Conservation (phyloP, 2,329 filamentous ascomycete species). For the Atkinsonella hypoxylon region DNA sequence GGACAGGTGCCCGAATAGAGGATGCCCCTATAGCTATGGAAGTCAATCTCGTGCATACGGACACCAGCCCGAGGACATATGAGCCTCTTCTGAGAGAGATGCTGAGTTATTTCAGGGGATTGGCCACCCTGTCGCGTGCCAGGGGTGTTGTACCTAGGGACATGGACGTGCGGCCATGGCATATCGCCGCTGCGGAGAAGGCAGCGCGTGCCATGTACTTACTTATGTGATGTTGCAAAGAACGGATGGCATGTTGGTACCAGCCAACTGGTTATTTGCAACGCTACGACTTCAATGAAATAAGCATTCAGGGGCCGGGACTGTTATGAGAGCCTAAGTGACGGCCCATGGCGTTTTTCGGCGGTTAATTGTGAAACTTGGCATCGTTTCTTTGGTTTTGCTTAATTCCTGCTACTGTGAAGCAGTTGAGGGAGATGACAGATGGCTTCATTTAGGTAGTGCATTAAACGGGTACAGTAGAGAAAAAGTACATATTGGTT, state of each 20-base stretch:
- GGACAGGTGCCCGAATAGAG: constrained; percentile 40
- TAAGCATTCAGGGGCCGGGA: not conserved
- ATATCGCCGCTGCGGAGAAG: constrained; percentile 60
- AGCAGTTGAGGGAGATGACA: not conserved
- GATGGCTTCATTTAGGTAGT: not conserved
- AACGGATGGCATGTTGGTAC: constrained; percentile 10
- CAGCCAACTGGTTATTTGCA: not conserved
- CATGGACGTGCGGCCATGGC: constrained; percentile 61
- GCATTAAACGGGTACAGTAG: not conserved
- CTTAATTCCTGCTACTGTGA: not conserved
- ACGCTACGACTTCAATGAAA: not conserved
- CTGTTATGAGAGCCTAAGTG: not conserved
- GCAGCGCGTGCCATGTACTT: constrained; percentile 53
- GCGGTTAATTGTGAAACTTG: not conserved
- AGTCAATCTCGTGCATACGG: constrained; percentile 49
- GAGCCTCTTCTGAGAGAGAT: constrained; percentile 61
- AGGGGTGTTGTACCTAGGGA: constrained; percentile 49
- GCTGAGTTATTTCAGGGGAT: constrained; percentile 52
- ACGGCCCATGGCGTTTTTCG: not conserved
- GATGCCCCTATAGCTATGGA: constrained; percentile 51
- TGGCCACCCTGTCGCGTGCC: constrained; percentile 57
- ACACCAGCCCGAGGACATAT: constrained; percentile 38
- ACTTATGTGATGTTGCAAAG: constrained; percentile 38
- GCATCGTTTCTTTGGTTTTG: not conserved
- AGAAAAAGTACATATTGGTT: not conserved